These are phyloP conservation scores for Herpetomonas tarakana DNA, from an alignment of 208 protist species.

Conservation along the genomic window DNA sequence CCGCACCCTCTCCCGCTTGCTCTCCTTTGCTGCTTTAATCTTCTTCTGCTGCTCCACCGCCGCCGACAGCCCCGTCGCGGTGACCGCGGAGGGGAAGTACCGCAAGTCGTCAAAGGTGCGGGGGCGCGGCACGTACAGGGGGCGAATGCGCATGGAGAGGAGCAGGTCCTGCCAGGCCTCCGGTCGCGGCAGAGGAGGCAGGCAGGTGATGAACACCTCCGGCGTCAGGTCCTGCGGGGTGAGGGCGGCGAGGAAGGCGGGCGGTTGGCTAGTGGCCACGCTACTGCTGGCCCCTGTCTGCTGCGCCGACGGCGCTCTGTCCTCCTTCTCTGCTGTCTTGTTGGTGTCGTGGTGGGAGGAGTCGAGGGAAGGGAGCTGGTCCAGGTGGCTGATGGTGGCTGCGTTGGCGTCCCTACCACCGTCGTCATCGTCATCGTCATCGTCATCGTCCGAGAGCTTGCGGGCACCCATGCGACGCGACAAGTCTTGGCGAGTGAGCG, in stretches of 20 bases:
- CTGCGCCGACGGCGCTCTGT: neutral
- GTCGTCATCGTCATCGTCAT: neutral
- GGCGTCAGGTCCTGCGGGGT: conserved; percentile 11
- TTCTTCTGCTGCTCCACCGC: conserved; percentile 61
- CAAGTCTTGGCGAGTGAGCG: neutral
- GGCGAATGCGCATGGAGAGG: conserved; percentile 29
- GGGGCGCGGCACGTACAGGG: conserved; percentile 67
- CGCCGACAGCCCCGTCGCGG: conserved; percentile 64
- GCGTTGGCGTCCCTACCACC: too few relatives aligned
- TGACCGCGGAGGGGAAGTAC: conserved; percentile 83
- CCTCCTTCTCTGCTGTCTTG: neutral
- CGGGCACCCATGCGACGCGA: neutral
- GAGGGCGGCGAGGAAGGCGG: neutral
- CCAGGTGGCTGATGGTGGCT: too few relatives aligned
- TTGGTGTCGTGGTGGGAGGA: neutral
- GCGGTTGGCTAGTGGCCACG: neutral
- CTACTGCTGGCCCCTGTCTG: neutral
- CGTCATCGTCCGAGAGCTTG: neutral
- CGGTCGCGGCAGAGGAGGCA: conserved; percentile 30
- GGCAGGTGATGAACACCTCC: conserved; percentile 5
- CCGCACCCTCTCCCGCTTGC: conserved; percentile 25
- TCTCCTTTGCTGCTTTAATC: conserved; percentile 45
- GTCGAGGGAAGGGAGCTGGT: neutral
- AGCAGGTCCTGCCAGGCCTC: conserved; percentile 70
- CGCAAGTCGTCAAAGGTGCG: conserved; percentile 76